phyloP scores from a whole-genome alignment of 768 basidiomycete species.

The Mycena amicta region DNA sequence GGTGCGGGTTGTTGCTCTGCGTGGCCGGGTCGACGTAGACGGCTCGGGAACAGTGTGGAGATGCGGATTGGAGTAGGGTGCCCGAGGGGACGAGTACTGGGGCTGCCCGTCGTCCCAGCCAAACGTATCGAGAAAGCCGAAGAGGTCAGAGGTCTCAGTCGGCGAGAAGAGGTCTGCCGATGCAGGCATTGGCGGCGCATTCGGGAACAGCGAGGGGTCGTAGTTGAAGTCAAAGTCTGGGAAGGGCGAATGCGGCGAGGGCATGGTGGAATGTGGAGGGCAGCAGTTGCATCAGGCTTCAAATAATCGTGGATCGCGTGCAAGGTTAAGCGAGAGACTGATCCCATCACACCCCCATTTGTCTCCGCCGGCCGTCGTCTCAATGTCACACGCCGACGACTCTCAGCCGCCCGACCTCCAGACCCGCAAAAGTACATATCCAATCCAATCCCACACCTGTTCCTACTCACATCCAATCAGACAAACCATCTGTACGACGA shows the following conservation, averaged over 20 bases:
- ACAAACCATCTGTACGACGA: constrained; percentile 79
- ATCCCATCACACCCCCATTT: constrained; percentile 27
- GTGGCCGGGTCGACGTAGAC: constrained; percentile 39
- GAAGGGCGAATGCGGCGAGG: constrained; percentile 51
- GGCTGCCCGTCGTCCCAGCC: constrained; percentile 42
- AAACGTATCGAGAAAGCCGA: constrained; percentile 79
- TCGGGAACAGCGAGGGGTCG: constrained; percentile 67
- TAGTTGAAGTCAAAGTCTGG: constrained; percentile 75
- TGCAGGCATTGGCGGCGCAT: constrained; percentile 62
- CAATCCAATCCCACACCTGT: constrained; percentile 11
- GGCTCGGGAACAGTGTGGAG: constrained; percentile 46
- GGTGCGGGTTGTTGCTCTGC: constrained; percentile 30
- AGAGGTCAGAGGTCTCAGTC: constrained; percentile 75
- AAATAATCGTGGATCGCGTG: constrained; percentile 9
- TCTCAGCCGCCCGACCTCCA: too few species aligned
- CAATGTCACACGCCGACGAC: not conserved
- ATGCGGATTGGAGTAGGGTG: constrained; percentile 53
- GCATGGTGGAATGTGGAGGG: constrained; percentile 25
- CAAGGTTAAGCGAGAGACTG: too few species aligned
- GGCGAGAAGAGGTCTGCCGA: constrained; percentile 80
- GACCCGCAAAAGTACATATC: constrained; percentile 61
- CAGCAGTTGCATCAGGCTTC: constrained; percentile 18
- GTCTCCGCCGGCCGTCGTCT: constrained; percentile 36
- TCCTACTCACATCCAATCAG: constrained; percentile 47
- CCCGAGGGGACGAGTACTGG: constrained; percentile 27